phyloP scores from a whole-genome alignment of 2,329 filamentous ascomycete species.

The Periconia sp. region DNA sequence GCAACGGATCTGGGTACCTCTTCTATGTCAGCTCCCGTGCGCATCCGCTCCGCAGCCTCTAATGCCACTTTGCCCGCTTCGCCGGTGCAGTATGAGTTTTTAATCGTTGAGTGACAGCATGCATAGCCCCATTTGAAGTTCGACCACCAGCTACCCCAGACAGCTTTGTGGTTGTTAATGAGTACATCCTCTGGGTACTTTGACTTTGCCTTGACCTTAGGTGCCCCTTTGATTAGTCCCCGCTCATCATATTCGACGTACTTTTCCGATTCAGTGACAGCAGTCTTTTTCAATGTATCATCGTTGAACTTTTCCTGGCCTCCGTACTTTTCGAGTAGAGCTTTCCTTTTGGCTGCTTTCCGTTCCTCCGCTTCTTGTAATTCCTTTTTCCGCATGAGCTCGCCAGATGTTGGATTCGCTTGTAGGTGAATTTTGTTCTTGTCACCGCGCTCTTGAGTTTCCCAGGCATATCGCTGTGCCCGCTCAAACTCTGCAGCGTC shows the following conservation, averaged over 20 bases:
- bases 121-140: constrained; percentile 95
- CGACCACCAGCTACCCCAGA: constrained; percentile 98
- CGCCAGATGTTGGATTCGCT: constrained; percentile 93
- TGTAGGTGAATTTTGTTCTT: constrained; percentile 87
- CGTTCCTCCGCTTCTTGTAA: constrained; percentile 73
- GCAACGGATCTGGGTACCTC: constrained; percentile 49
- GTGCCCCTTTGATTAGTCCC: constrained; percentile 86
- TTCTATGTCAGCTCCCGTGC: constrained; percentile 55
- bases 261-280: constrained; percentile 79
- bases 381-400: constrained; percentile 81
- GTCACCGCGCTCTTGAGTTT: constrained; percentile 82
- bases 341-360: constrained; percentile 70
- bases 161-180: constrained; percentile 87
- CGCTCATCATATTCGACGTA: constrained; percentile 96
- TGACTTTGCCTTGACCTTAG: constrained; percentile 76
- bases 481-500: constrained; percentile 92
- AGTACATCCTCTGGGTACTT: constrained; percentile 91
- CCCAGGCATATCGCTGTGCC: constrained; percentile 92
- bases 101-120: constrained; percentile 91
- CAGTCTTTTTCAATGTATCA: constrained; percentile 68
- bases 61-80: constrained; percentile 84
- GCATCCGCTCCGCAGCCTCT: constrained; percentile 72
- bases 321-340: constrained; percentile 83
- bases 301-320: constrained; percentile 67
- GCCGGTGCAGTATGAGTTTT: constrained; percentile 97